phyloP scores from a whole-genome alignment of 2,329 filamentous ascomycete species.

The Fusarium sp. region DNA sequence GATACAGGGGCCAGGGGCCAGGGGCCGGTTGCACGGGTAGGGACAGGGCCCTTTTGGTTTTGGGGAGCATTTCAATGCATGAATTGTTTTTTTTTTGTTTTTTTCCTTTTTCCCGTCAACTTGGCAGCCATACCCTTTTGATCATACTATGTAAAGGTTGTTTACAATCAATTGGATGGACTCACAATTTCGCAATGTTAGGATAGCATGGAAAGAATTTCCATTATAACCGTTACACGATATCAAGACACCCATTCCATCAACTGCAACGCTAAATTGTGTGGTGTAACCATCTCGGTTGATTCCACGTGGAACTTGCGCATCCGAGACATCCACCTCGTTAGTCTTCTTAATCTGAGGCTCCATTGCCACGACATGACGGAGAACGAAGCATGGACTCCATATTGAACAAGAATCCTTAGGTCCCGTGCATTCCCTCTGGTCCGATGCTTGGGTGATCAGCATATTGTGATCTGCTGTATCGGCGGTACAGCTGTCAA shows the following conservation, averaged over 20 bases:
- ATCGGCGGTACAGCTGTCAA: slow-evolving; percentile 6
- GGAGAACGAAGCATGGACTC: background rate
- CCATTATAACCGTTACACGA: too few species aligned
- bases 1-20: slow-evolving; percentile 26
- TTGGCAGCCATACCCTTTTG: background rate
- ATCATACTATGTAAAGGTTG: background rate
- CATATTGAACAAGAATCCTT: background rate
- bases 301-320: slow-evolving; percentile 34
- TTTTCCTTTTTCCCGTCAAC: background rate
- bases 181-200: background rate
- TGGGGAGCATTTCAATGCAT: background rate
- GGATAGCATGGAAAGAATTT: background rate
- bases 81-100: background rate
- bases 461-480: slow-evolving; percentile 19
- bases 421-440: background rate
- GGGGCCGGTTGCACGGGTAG: background rate
- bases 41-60: slow-evolving; percentile 6
- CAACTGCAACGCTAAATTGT: background rate
- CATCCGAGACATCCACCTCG: slow-evolving; percentile 20
- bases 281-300: slow-evolving; percentile 22
- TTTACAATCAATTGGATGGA: too few species aligned
- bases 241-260: too few species aligned
- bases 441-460: background rate
- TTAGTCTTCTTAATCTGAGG: background rate
- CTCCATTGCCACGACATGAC: background rate